These are phyloP conservation scores for Russula earlei DNA, from an alignment of 768 basidiomycete species.

Conservation along the genomic window DNA sequence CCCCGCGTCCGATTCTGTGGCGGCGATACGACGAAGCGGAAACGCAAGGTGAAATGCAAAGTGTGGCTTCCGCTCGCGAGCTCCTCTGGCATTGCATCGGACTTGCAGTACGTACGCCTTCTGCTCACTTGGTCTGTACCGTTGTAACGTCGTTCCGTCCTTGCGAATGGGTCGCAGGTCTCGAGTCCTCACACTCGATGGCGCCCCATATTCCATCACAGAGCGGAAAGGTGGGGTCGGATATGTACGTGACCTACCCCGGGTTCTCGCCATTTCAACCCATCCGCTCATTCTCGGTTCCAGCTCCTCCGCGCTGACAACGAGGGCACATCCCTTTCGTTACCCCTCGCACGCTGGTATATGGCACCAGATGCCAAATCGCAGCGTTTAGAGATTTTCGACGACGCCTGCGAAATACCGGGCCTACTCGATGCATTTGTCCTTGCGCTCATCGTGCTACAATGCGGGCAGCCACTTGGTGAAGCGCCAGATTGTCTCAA, in stretches of 20 bases:
- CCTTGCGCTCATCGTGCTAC: constrained; percentile 9
- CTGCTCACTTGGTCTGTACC: neutral
- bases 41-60: constrained; percentile 11
- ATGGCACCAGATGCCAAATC: neutral
- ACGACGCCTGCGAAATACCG: neutral
- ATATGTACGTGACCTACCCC: neutral
- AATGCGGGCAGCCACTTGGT: constrained; percentile 12
- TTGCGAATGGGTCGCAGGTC: neutral
- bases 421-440: constrained; percentile 11
- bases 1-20: constrained; percentile 5
- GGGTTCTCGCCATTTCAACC: neutral
- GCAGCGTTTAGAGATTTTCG: constrained; percentile 10
- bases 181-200: constrained; percentile 6
- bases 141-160: neutral
- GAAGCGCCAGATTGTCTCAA: constrained; percentile 2
- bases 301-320: constrained; percentile 2
- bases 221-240: constrained; percentile 3
- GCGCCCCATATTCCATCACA: constrained; percentile 2
- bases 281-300: neutral
- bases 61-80: constrained; percentile 8
- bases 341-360: constrained; percentile 13
- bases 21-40: neutral
- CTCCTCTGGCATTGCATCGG: neutral
- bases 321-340: neutral
- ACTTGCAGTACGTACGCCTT: constrained; percentile 4